Evolutionary conservation across 192 early-diverging fungal genomes (phyloP).

Genomic region (Backusella macrospora): DNA sequence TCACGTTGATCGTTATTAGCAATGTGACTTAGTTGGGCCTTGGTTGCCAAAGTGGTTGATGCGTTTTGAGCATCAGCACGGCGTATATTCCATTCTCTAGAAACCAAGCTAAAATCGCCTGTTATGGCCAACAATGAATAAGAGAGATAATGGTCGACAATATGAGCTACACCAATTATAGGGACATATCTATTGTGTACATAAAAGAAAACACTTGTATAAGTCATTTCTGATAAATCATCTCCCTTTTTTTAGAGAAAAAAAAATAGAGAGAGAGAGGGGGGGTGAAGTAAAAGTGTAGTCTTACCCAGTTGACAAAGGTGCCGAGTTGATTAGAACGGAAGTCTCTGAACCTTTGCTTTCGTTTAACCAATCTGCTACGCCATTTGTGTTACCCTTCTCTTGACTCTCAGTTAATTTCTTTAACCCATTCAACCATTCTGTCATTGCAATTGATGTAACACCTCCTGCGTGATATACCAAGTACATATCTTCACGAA

Average conservation of each 20-base stretch:
- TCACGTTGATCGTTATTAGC: neutral
- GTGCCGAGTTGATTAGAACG: slow-evolving; percentile 25
- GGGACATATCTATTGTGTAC: slow-evolving; percentile 40
- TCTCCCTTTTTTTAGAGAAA: no score
- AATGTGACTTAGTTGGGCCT: neutral
- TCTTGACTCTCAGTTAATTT: slow-evolving; percentile 30
- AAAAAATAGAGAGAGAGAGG: no score
- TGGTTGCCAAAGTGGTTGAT: neutral
- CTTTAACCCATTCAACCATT: slow-evolving; percentile 52
- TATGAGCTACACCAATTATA: slow-evolving; percentile 60
- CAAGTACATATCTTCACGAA: slow-evolving; percentile 67
- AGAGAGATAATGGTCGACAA: slow-evolving; percentile 72
- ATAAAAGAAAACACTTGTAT: neutral
- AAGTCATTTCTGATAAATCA: neutral
- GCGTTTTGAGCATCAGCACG: neutral
- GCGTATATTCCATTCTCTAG: slow-evolving; percentile 25
- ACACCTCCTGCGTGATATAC: slow-evolving; percentile 71
- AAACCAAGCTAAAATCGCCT: slow-evolving; percentile 49
- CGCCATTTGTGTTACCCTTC: slow-evolving; percentile 22
- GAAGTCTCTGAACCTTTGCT: slow-evolving; percentile 29
- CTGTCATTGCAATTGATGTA: slow-evolving; percentile 61
- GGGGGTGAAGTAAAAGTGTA: neutral
- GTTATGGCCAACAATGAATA: slow-evolving; percentile 68
- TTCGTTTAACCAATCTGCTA: slow-evolving; percentile 32
- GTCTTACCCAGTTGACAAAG: slow-evolving; percentile 17